Evolutionary conservation across 768 basidiomycete genomes (phyloP).

Genomic region (Aureoboletus auriporus): DNA sequence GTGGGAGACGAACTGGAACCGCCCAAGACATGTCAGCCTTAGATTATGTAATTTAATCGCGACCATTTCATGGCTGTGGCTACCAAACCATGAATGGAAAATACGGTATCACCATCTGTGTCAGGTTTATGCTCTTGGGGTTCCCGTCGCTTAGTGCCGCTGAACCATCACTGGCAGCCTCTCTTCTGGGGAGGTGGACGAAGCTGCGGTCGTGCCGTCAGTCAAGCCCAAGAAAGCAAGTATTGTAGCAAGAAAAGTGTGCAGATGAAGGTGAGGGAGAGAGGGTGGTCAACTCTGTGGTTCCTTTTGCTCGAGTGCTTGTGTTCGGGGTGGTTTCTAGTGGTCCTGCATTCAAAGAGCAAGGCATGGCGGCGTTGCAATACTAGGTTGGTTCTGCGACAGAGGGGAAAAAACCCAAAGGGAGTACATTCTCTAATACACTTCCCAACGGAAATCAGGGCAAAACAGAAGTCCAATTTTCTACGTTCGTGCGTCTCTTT

Average conservation of each 20-base stretch:
- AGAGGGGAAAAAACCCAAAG: slow-evolving; percentile 44
- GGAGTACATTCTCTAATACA: slow-evolving; percentile 12
- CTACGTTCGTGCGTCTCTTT: slow-evolving; percentile 29
- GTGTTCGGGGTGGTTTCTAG: slow-evolving; percentile 74
- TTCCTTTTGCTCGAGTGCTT: slow-evolving; percentile 73
- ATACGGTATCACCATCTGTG: slow-evolving; percentile 69
- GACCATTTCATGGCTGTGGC: too few species aligned
- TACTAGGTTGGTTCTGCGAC: slow-evolving; percentile 69
- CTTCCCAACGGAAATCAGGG: slow-evolving; percentile 15
- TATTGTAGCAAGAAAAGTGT: slow-evolving; percentile 25
- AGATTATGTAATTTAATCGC: too few species aligned
- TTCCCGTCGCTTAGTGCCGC: slow-evolving; percentile 34
- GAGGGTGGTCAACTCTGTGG: slow-evolving; percentile 66
- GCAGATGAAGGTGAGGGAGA: slow-evolving; percentile 4
- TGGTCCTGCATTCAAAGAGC: slow-evolving; percentile 45
- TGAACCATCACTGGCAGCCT: slow-evolving; percentile 21
- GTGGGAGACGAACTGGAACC: too few species aligned
- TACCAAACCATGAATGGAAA: slow-evolving; percentile 24
- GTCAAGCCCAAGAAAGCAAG: slow-evolving; percentile 50
- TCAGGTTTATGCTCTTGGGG: slow-evolving; percentile 61
- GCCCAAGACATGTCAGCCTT: too few species aligned
- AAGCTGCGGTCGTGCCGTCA: slow-evolving; percentile 61
- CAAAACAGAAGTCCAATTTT: slow-evolving; percentile 35
- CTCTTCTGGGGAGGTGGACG: slow-evolving; percentile 59
- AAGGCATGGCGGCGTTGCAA: too few species aligned